Conservation (phyloP, 2,329 filamentous ascomycete species). For the Orbilia ellipsospora region DNA sequence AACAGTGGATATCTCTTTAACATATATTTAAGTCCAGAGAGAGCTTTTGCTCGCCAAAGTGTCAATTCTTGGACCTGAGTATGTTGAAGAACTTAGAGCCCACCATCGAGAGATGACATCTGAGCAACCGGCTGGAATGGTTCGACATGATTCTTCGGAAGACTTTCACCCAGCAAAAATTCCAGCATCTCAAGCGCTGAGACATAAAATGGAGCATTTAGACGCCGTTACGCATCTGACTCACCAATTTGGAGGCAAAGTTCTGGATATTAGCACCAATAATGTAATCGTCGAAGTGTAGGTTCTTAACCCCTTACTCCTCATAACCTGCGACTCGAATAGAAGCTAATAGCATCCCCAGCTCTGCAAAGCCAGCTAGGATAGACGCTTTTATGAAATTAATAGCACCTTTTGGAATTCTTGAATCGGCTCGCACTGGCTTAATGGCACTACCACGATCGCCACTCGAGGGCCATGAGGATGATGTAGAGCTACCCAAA, state of each 20-base stretch:
- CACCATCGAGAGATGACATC: constrained; percentile 90
- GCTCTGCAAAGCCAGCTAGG: constrained; percentile 88
- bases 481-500: constrained; percentile 73
- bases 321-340: neutral
- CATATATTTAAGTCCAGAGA: constrained; percentile 74
- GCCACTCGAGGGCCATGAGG: constrained; percentile 78
- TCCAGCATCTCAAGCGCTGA: constrained; percentile 84
- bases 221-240: constrained; percentile 95
- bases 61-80: constrained; percentile 95
- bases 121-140: constrained; percentile 62
- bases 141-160: constrained; percentile 64
- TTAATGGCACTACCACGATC: constrained; percentile 96
- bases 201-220: constrained; percentile 97
- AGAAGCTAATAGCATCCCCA: constrained; percentile 61
- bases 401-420: constrained; percentile 90
- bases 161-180: constrained; percentile 93
- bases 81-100: constrained; percentile 94
- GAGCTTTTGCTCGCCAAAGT: constrained; percentile 96
- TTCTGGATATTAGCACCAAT: constrained; percentile 96
- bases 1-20: neutral
- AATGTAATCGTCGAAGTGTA: constrained; percentile 98
- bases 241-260: constrained; percentile 97
- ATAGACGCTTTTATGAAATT: constrained; percentile 99
- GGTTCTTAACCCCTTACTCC: constrained; percentile 62
- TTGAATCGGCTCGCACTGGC: constrained; percentile 94